Evolutionary conservation across 139 green algal species (phyloP), one percentile per base, ranked within the genome.

Genomic region (Desmodesmus armatus): DNA sequence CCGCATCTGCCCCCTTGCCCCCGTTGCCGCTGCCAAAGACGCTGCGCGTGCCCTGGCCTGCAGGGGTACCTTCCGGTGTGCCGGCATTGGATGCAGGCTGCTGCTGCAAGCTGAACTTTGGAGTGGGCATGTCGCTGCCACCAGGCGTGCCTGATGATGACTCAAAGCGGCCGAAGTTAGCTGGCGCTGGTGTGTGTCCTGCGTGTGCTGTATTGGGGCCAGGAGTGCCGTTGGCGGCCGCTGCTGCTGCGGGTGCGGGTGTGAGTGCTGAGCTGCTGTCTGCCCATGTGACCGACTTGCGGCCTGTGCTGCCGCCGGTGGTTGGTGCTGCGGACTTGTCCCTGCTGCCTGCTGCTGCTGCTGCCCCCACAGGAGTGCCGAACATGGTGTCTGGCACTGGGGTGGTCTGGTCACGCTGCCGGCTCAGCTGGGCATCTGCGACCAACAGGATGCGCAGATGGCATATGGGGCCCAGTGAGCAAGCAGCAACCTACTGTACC

Each of bases 201-300:
- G 78, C 78, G 43, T 75, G 49, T 29, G 35, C n/a, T 27, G 72
- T 63, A 44, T 65, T 65, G n/a, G 72, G 3, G 62, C 27, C 44
- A 29, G 72, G 47, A 6, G 43, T 65, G 44, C 33, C 33, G n/a
- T 9, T 65, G 15, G 58, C 6, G 41, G 60, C 35, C 15, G 62
- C n/a, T 40, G 41, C 78, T 35, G 25, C 78, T 39, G 62, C n/a
- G 17, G 27, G 53, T n/a, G 41, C 37, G 40, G 76, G 27, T 41
- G 53, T 9, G 19, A 37, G 27, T 40, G 72, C 35, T 35, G 53
- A 27, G 39, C 55, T 53, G 35, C 23, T 82, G 37, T 33, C n/a
- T 55, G 76, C 76, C 40, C 71, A 82, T 15, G 51, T 82, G 37
- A 82, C 76, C n/a, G 76, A 82, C 55, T 72, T 82, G 37, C 76